A percentile compares a stretch with the other conserved stretches of the same genome.
These are phyloP conservation scores for Volvox africanus DNA, from an alignment of 139 green algal genomes.

Conservation along the genomic window DNA sequence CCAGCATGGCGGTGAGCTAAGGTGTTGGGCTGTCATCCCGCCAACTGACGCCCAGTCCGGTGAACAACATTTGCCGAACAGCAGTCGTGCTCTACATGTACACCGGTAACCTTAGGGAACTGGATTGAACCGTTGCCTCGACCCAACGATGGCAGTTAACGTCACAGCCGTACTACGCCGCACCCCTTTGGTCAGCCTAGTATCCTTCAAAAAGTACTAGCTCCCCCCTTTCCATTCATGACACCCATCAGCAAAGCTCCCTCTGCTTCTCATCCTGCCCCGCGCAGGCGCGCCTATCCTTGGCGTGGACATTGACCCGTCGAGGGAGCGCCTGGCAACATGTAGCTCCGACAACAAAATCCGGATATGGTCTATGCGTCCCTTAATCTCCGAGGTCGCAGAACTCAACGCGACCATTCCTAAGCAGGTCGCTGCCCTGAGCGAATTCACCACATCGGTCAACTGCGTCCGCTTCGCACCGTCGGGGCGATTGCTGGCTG, in stretches of 20 bases:
- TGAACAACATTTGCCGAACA: too few relatives aligned
- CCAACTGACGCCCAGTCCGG: neutral
- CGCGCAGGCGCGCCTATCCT: slow-evolving; percentile 64
- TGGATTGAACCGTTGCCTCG: too few relatives aligned
- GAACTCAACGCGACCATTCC: slow-evolving; percentile 68
- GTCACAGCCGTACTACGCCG: too few relatives aligned
- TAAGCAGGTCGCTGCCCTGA: slow-evolving; percentile 83
- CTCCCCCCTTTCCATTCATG: too few relatives aligned
- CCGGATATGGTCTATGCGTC: slow-evolving; percentile 80
- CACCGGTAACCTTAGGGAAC: too few relatives aligned
- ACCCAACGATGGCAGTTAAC: too few relatives aligned
- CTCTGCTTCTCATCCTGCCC: neutral
- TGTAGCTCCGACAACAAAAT: slow-evolving; percentile 77
- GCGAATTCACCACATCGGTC: slow-evolving; percentile 80
- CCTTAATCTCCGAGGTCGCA: slow-evolving; percentile 67
- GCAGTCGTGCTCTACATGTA: too few relatives aligned
- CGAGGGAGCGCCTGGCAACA: slow-evolving; percentile 79
- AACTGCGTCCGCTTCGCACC: slow-evolving; percentile 89
- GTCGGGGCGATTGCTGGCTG: slow-evolving; percentile 73
- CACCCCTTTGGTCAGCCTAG: too few relatives aligned
- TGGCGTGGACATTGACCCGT: slow-evolving; percentile 76
- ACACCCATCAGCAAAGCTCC: too few relatives aligned
- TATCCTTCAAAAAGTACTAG: too few relatives aligned
- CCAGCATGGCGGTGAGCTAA: slow-evolving; percentile 35
- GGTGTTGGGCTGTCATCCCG: neutral